Conservation (phyloP, 2,329 filamentous ascomycete genomes). For the Knoxdaviesia proteae region DNA sequence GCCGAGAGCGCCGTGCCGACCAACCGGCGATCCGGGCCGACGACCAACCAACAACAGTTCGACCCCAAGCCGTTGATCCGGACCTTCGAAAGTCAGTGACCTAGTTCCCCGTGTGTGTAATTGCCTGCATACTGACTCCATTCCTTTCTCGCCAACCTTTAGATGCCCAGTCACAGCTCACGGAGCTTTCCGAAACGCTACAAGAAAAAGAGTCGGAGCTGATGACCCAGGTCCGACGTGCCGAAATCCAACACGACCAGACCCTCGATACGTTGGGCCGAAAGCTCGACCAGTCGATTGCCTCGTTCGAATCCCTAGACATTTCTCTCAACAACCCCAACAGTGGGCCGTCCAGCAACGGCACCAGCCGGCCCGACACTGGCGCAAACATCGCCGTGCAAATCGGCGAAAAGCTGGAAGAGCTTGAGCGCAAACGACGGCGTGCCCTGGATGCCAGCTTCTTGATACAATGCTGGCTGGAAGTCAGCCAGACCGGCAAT, state of each 20-base stretch:
- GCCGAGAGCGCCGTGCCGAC: slow-evolving; percentile 67
- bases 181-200: slow-evolving; percentile 57
- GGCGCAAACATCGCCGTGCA: slow-evolving; percentile 61
- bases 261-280: slow-evolving; percentile 72
- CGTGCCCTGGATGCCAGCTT: slow-evolving; percentile 86
- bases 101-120: background rate
- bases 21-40: slow-evolving; percentile 55
- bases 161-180: slow-evolving; percentile 48
- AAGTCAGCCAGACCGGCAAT: slow-evolving; percentile 77
- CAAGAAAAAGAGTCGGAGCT: slow-evolving; percentile 83
- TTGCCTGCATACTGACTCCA: slow-evolving; percentile 4
- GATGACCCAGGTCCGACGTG: slow-evolving; percentile 69
- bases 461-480: slow-evolving; percentile 88
- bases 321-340: slow-evolving; percentile 50
- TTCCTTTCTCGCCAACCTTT: slow-evolving; percentile 9
- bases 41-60: slow-evolving; percentile 27
- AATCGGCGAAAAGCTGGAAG: slow-evolving; percentile 83
- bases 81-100: slow-evolving; percentile 56
- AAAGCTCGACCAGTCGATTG: slow-evolving; percentile 82
- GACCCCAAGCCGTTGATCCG: slow-evolving; percentile 94
- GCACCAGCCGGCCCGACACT: slow-evolving; percentile 1
- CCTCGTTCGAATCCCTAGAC: slow-evolving; percentile 79
- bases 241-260: slow-evolving; percentile 78
- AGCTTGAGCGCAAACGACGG: slow-evolving; percentile 78
- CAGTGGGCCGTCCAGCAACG: slow-evolving; percentile 20